Evolutionary conservation across 352 stramenopile species (phyloP).

Genomic region (Phytopythium litorale): DNA sequence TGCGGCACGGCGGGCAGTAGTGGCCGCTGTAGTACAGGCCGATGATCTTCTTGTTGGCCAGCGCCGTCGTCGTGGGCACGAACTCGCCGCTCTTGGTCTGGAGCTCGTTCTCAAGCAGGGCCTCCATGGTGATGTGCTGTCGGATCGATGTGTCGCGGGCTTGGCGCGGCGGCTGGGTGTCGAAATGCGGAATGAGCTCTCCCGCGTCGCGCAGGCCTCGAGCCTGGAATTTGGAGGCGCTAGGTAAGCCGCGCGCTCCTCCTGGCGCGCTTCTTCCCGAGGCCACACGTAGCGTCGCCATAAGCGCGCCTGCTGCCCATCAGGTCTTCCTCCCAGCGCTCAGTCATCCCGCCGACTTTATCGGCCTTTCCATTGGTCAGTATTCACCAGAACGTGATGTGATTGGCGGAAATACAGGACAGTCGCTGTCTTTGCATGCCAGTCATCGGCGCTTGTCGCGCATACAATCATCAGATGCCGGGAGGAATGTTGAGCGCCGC

Average conservation of each 20-base stretch:
- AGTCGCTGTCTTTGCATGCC: not conserved
- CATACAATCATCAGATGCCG: not conserved
- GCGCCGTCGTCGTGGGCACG: constrained; percentile 52
- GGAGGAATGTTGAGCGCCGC: not conserved
- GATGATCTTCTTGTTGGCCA: constrained; percentile 76
- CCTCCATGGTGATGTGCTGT: constrained; percentile 39
- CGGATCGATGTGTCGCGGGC: not conserved
- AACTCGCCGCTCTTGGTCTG: constrained; percentile 57
- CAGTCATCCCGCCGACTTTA: not conserved
- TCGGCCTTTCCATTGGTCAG: constrained; percentile 1
- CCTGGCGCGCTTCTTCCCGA: not conserved
- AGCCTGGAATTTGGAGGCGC: not conserved
- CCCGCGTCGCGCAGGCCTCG: not conserved
- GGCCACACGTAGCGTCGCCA: not conserved
- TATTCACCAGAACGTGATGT: not conserved
- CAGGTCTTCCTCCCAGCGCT: not conserved
- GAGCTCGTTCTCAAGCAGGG: constrained; percentile 59
- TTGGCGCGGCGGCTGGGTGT: constrained; percentile 11
- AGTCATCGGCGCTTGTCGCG: constrained; percentile 5
- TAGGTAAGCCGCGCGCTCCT: not conserved
- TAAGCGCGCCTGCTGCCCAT: not conserved
- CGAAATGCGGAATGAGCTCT: constrained; percentile 9
- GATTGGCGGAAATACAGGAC: not conserved
- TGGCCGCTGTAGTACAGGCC: constrained; percentile 83
- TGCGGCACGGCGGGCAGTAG: constrained; percentile 89